phyloP scores from a whole-genome alignment of 768 basidiomycete species.

The Clathrus columnatus region DNA sequence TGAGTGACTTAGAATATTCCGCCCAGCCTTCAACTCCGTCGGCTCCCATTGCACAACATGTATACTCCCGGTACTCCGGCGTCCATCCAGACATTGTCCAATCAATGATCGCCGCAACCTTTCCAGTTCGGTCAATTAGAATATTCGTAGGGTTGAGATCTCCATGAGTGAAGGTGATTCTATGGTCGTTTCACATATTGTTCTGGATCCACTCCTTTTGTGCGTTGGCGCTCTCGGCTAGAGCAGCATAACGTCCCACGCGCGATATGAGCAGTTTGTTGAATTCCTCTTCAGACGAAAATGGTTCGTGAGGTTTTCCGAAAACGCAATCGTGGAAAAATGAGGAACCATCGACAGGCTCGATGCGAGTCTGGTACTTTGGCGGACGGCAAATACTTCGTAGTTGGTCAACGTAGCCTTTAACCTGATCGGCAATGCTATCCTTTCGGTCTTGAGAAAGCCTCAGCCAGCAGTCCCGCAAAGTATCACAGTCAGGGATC shows the following conservation, averaged over 20 bases:
- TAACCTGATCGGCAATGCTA: not conserved
- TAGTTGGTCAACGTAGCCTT: not conserved
- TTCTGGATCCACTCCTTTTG: not conserved
- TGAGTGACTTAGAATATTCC: not conserved
- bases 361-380: not conserved
- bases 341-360: not conserved
- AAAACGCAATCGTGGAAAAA: not conserved
- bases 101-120: constrained; percentile 2
- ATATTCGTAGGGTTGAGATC: constrained; percentile 6
- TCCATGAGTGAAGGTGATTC: constrained; percentile 7
- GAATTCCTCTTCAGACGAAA: constrained; percentile 5
- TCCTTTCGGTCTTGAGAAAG: not conserved
- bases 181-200: not conserved
- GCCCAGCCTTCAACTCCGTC: not conserved
- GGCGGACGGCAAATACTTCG: not conserved
- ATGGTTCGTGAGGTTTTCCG: constrained; percentile 3
- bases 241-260: not conserved
- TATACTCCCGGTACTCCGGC: constrained; percentile 5
- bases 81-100: constrained; percentile 6
- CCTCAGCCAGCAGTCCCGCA: not conserved
- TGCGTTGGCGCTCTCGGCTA: not conserved
- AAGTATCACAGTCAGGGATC: not conserved
- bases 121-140: not conserved
- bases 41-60: not conserved
- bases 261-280: constrained; percentile 10